Evolutionary conservation across 768 basidiomycete genomes (phyloP).

Genomic region (Daedaleopsis nitida): DNA sequence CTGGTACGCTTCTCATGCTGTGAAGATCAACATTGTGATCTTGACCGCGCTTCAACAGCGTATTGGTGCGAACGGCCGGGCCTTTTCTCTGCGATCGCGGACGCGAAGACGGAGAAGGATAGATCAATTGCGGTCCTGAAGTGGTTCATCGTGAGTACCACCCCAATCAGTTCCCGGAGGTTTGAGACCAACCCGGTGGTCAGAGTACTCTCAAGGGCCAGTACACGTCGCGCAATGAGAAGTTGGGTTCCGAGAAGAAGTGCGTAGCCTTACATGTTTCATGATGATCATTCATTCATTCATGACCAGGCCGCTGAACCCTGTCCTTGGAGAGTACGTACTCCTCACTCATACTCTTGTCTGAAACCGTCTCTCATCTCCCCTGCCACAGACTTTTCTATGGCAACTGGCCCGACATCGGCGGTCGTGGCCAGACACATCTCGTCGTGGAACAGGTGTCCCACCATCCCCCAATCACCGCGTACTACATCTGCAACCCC

Average conservation of each 20-base stretch:
- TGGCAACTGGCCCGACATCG: slow-evolving; percentile 78
- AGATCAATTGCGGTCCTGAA: slow-evolving; percentile 79
- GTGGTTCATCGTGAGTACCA: slow-evolving; percentile 85
- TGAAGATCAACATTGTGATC: neutral
- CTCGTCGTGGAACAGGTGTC: slow-evolving; percentile 95
- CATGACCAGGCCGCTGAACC: slow-evolving; percentile 80
- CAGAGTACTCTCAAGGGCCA: slow-evolving; percentile 95
- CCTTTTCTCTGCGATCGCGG: slow-evolving; percentile 84
- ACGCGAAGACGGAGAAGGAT: slow-evolving; percentile 71
- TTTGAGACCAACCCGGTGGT: neutral
- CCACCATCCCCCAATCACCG: slow-evolving; percentile 90
- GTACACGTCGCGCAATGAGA: slow-evolving; percentile 92
- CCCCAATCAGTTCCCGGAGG: neutral
- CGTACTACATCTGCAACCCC: slow-evolving; percentile 84
- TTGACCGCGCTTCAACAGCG: slow-evolving; percentile 45
- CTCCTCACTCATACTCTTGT: neutral
- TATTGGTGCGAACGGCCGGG: slow-evolving; percentile 98
- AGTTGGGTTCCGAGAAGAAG: slow-evolving; percentile 98
- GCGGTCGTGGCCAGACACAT: slow-evolving; percentile 74
- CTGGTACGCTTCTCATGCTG: slow-evolving; percentile 50
- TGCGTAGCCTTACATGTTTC: slow-evolving; percentile 28
- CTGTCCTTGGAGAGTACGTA: slow-evolving; percentile 88
- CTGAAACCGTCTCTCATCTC: neutral
- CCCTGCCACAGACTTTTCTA: slow-evolving; percentile 72
- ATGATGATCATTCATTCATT: neutral